phyloP scores from a whole-genome alignment of 495 filamentous ascomycete species.

The Diplogelasinospora grovesii region DNA sequence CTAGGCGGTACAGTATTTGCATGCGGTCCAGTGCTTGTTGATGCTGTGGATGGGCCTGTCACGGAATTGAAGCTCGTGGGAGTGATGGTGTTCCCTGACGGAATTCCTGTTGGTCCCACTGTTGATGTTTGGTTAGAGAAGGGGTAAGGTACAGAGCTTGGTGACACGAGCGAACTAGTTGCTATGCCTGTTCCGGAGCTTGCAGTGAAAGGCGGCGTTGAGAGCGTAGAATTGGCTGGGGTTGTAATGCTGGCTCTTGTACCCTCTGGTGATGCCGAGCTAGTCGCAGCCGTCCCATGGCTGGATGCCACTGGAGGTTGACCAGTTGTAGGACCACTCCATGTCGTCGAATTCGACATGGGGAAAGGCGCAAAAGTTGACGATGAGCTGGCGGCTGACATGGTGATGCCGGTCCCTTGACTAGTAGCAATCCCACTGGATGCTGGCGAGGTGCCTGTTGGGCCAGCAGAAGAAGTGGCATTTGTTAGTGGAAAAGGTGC shows the following conservation, averaged over 20 bases:
- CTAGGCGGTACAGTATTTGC: constrained; percentile 5
- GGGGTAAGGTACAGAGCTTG: constrained; percentile 8
- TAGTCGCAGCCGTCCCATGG: too few relatives aligned
- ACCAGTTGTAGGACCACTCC: too few relatives aligned
- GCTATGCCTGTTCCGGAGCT: constrained; percentile 6
- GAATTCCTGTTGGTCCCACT: constrained; percentile 1
- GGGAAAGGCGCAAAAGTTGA: constrained; percentile 1
- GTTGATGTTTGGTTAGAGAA: constrained; percentile 6
- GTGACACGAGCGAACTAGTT: too few relatives aligned
- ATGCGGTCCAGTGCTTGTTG: constrained; percentile 7
- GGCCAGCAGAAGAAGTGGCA: background rate
- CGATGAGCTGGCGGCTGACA: background rate
- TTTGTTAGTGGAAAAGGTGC: constrained; percentile 11
- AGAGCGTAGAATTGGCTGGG: too few relatives aligned
- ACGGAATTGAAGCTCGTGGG: constrained; percentile 2
- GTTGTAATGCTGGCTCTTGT: too few relatives aligned
- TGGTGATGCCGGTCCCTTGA: background rate
- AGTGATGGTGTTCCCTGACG: constrained; percentile 10
- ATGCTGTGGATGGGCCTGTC: constrained; percentile 17
- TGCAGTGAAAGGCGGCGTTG: too few relatives aligned
- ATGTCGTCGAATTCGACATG: constrained; percentile 15
- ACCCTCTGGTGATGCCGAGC: too few relatives aligned
- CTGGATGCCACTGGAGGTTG: too few relatives aligned
- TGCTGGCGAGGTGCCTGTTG: background rate
- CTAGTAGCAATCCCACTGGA: too few relatives aligned